phyloP scores from a whole-genome alignment of 352 stramenopile genomes.

The Globisporangium iwayamae region DNA sequence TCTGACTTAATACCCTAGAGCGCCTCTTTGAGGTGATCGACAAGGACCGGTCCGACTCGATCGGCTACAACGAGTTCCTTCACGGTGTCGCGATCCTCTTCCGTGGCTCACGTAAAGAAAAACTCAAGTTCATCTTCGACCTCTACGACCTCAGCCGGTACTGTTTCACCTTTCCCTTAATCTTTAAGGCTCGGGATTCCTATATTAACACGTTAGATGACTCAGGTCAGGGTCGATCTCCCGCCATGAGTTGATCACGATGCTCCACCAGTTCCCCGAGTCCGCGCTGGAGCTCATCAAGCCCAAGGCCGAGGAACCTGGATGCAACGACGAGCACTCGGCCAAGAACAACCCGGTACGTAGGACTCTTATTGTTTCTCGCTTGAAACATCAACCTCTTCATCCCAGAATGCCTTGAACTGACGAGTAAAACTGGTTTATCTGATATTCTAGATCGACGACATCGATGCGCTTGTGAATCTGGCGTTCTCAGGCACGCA shows the following conservation, averaged over 20 bases:
- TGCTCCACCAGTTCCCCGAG: slow-evolving; percentile 83
- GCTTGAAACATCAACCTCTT: no score
- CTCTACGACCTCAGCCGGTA: slow-evolving; percentile 90
- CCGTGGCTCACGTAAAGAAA: slow-evolving; percentile 85
- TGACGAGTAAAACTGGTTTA: not conserved
- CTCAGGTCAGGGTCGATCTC: slow-evolving; percentile 80
- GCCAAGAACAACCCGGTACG: slow-evolving; percentile 17
- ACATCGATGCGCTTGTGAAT: slow-evolving; percentile 84
- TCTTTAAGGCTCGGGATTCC: not conserved
- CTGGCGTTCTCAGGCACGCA: slow-evolving; percentile 52
- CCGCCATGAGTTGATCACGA: slow-evolving; percentile 76
- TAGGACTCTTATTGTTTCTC: not conserved
- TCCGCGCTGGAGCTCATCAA: slow-evolving; percentile 64
- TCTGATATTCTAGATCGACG: slow-evolving; percentile 33
- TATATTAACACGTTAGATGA: not conserved
- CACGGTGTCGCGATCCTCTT: slow-evolving; percentile 84
- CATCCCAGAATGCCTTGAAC: no score
- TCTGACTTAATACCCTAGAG: slow-evolving; percentile 27
- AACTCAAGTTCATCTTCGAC: slow-evolving; percentile 92
- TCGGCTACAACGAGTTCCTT: slow-evolving; percentile 92
- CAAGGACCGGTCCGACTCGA: slow-evolving; percentile 81
- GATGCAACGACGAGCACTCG: not conserved
- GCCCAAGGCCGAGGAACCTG: slow-evolving; percentile 27
- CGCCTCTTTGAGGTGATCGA: slow-evolving; percentile 92
- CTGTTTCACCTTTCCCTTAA: not conserved